A percentile compares a stretch with the other conserved stretches of the same genome.
phyloP scores from a whole-genome alignment of 1,284 basidiomycete genomes.

The Takashimella tepidaria region DNA sequence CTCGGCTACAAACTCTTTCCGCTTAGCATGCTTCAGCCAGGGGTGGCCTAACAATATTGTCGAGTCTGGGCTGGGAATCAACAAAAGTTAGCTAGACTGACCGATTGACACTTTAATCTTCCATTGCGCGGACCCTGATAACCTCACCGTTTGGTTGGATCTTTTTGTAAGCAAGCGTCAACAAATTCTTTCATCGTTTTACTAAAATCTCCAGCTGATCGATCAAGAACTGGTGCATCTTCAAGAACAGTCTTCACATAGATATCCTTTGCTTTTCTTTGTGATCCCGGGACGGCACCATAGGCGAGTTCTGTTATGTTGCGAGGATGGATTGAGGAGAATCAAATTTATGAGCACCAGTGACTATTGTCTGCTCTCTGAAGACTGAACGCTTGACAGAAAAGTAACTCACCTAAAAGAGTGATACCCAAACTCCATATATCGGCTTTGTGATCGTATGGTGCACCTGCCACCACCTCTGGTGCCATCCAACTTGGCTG shows the following conservation, averaged over 20 bases:
- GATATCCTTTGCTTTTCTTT: conserved; percentile 15
- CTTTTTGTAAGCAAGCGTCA: conserved; percentile 71
- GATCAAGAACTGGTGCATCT: conserved; percentile 20
- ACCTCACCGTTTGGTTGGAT: conserved; percentile 67
- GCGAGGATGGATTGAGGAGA: too few relatives aligned
- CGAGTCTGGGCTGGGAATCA: conserved; percentile 21
- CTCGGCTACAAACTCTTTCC: conserved; percentile 30
- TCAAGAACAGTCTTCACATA: conserved; percentile 16
- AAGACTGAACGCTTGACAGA: too few relatives aligned
- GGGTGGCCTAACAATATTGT: conserved; percentile 23
- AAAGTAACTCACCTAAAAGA: conserved; percentile 60
- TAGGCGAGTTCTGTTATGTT: conserved; percentile 26
- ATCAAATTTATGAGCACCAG: too few relatives aligned
- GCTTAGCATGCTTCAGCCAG: conserved; percentile 34
- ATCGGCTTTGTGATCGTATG: conserved; percentile 91
- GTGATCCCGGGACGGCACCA: conserved; percentile 26
- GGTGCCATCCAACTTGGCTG: conserved; percentile 96
- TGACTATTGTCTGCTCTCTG: too few relatives aligned
- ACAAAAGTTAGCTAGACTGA: not conserved
- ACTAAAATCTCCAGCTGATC: conserved; percentile 56
- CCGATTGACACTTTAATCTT: not conserved
- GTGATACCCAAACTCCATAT: conserved; percentile 96
- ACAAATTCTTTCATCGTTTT: conserved; percentile 86
- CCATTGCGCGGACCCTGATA: too few relatives aligned
- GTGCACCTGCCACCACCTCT: conserved; percentile 77